Conservation (phyloP, 129 eudicot genomes). For the Lonicera japonica region DNA sequence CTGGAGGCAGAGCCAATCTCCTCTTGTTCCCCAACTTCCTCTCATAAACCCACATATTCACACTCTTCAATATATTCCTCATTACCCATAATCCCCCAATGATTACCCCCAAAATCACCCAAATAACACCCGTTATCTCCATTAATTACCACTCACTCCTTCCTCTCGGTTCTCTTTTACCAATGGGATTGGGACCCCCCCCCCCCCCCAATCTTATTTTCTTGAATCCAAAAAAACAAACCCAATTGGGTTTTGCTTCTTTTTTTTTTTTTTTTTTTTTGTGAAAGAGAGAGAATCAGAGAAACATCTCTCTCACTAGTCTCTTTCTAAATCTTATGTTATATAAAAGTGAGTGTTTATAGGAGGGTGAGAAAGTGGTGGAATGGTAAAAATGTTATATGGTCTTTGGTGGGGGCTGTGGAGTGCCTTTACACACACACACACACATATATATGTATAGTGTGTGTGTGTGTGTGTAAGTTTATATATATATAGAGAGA, state of each 20-base stretch:
- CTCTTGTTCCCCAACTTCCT: constrained; percentile 33
- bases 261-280: background rate
- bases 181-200: too few species aligned
- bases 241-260: background rate
- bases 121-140: constrained; percentile 9
- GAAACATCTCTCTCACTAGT: constrained; percentile 9
- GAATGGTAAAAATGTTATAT: too few species aligned
- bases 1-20: constrained; percentile 55
- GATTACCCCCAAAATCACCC: constrained; percentile 15
- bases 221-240: too few species aligned
- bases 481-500: background rate
- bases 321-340: background rate
- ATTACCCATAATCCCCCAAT: constrained; percentile 24
- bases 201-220: background rate
- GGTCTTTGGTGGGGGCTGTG: too few species aligned
- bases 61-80: constrained; percentile 34
- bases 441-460: background rate
- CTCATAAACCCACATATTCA: constrained; percentile 56
- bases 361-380: too few species aligned
- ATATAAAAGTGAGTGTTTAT: too few species aligned
- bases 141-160: constrained; percentile 1
- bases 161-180: background rate
- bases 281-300: constrained; percentile 1
- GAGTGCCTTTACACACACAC: too few species aligned
- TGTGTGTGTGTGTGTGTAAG: too few species aligned